Evolutionary conservation across 1,139 yeast species (phyloP), one percentile per base, ranked within the genome.

Genomic region (Yamadazyma diddensiae): DNA sequence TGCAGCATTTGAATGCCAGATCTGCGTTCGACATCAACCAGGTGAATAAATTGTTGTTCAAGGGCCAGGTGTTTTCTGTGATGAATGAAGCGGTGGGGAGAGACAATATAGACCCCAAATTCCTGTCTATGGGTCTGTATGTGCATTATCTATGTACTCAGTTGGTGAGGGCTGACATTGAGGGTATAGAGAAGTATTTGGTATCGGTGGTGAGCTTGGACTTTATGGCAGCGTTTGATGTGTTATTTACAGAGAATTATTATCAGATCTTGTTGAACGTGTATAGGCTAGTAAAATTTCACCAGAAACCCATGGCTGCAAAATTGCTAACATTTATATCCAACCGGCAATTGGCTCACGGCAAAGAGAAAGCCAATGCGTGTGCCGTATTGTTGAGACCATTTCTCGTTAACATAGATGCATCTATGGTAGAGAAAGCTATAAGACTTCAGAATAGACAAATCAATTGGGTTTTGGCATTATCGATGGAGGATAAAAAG

Each of bases 1-100:
- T 55, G 5, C 4, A 23, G 4, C 35, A 29, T 3, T 33, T 62
- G 24, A 30, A 13, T 4, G 15, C 37, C 15, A 18, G 18, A 6
- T 34, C 31, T 2, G 34, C 35, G 3, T 15, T 49, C 5, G 57
- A 58, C 28, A 28, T 43, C 6, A 57, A 52, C 31, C 73, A 67
- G 35, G 40, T 65, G 9, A 70, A 66, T 33, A 64, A 61, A 34
- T 43, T 67, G 6, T 12, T 69, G 5, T 67, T 60, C 41, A 62
- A 53, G 32, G 73, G 74, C 0, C 52, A 46, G 30, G 35, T 47
- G 4, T 58, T 55, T 30, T 15, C 36, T 2, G 24, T 41, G 10
- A 45, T 54, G 6, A 55, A 53, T 26, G 70, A 66, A 37, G 42
- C 22, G 42, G 11, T 10, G n/a, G 11, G 8, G 11, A 7, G 6